Base-by-base conservation (phyloP, 331 rosid species). In the Quercus phellos region DNA sequence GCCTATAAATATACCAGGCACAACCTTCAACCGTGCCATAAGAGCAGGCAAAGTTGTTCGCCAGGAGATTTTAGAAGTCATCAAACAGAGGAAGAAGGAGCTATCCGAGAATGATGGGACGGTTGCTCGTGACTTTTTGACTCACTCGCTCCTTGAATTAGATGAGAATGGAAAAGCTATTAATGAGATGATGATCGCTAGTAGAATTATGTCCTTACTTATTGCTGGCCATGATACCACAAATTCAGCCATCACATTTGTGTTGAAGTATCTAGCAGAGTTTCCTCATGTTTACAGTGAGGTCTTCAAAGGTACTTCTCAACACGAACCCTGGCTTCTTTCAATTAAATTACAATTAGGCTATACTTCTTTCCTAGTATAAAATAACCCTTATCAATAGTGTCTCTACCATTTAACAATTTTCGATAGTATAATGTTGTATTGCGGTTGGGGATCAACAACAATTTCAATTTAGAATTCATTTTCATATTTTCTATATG, bases 51-150 rank as follows among this genome's bases (percentile, higher is more conserved):
- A 43, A 67, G 68, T 14, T 53, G 76, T 85, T 63, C 72, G 87
- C 34, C 34, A 78, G 60, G 85, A 83, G 54, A 68, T 85, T 0
- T 82, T 81, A 21, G 14, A 26, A 56, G 0, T 74, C 9, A 81
- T 84, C 4, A 83, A 58, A 10, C 84, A 85, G 71, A 88, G 74
- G 87, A 81, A 68, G 7, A 81, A 68, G 7, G 84, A 29, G 66
- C 54, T 74, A 21, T 71, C 77, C 14, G 21, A 53, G 18, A 16
- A 53, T 3, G 73, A 68, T 8, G 89, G 85, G 9, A 3, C 60
- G 12, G 77, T 60, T 32, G 46, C 81, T 79, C 78, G 84, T 64
- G 89, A 78, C 30, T 7, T 85, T 6, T 34, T 88, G 66, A 76
- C 85, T 27, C 72, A 51, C 2, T 55, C 85, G 60, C 56, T 53